Conservation (phyloP, 129 eudicot species). For the Cynara cardunculus region DNA sequence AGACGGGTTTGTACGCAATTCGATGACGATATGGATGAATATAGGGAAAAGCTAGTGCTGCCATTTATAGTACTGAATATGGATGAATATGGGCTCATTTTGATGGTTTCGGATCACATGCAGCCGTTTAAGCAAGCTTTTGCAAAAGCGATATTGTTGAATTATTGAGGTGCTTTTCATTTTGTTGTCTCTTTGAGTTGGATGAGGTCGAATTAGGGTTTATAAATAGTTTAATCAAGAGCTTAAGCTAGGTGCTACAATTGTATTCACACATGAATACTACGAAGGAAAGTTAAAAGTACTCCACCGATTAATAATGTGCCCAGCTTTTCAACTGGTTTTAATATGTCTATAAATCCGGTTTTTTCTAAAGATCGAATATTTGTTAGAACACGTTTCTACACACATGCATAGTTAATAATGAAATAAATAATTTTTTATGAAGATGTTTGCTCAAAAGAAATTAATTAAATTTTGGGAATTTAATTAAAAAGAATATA, state of each 20-base stretch:
- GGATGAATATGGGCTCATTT: not conserved
- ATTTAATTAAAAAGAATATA: too few relatives aligned
- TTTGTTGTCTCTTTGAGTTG: not conserved
- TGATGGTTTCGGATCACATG: conserved; percentile 8
- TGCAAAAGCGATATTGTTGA: not conserved
- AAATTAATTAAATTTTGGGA: not conserved
- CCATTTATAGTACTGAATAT: not conserved
- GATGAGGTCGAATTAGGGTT: not conserved
- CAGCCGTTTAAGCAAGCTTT: not conserved
- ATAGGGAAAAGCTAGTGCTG: not conserved
- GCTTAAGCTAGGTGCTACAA: not conserved
- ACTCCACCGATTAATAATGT: not conserved
- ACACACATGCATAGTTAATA: not conserved
- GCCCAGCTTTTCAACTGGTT: not conserved
- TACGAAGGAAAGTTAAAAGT: not conserved
- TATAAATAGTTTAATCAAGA: not conserved
- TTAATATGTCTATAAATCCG: not conserved
- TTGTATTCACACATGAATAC: not conserved
- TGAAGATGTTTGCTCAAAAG: too few relatives aligned
- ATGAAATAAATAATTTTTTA: not conserved
- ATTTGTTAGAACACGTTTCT: not conserved
- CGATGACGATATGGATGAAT: not conserved
- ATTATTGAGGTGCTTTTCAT: conserved; percentile 10
- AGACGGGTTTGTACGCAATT: not conserved
- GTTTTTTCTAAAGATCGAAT: not conserved